phyloP scores from a whole-genome alignment of 768 basidiomycete species.

The Sarcodon aspratus region DNA sequence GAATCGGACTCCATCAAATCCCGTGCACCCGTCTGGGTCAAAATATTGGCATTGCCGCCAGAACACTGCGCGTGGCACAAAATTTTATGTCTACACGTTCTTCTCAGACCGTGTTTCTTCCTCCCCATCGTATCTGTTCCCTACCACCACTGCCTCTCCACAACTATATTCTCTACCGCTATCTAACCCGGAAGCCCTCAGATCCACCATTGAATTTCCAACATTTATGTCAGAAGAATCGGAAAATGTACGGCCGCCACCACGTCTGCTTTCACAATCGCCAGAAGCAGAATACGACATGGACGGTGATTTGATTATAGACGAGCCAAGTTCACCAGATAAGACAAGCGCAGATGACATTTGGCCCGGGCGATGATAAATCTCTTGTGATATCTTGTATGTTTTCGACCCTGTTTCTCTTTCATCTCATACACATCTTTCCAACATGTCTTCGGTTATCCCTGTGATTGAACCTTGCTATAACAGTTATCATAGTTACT shows the following conservation, averaged over 20 bases:
- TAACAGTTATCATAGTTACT: too few species aligned
- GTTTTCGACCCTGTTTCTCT: too few species aligned
- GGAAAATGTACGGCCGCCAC: neutral
- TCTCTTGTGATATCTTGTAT: too few species aligned
- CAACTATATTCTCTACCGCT: slow-evolving; percentile 1
- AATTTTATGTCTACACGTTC: slow-evolving; percentile 23
- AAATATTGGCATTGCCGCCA: slow-evolving; percentile 15
- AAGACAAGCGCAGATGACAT: neutral
- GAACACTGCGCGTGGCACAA: slow-evolving; percentile 4
- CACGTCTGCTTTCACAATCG: neutral
- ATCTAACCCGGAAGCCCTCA: neutral
- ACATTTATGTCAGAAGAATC: slow-evolving; percentile 3
- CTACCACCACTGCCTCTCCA: slow-evolving; percentile 17
- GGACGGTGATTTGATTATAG: neutral
- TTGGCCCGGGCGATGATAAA: too few species aligned
- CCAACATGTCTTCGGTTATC: too few species aligned
- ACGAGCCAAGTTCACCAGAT: neutral
- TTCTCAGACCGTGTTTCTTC: slow-evolving; percentile 23
- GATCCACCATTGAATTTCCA: neutral
- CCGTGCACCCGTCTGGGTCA: slow-evolving; percentile 13
- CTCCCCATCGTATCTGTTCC: slow-evolving; percentile 24
- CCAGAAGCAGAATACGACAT: slow-evolving; percentile 9
- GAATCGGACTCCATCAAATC: slow-evolving; percentile 15
- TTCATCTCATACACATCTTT: too few species aligned
- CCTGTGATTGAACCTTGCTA: too few species aligned